Evolutionary conservation across 164 flowering plant genomes (phyloP), one percentile per base, ranked within the genome.

Genomic region (Tetrastigma voinierianum): DNA sequence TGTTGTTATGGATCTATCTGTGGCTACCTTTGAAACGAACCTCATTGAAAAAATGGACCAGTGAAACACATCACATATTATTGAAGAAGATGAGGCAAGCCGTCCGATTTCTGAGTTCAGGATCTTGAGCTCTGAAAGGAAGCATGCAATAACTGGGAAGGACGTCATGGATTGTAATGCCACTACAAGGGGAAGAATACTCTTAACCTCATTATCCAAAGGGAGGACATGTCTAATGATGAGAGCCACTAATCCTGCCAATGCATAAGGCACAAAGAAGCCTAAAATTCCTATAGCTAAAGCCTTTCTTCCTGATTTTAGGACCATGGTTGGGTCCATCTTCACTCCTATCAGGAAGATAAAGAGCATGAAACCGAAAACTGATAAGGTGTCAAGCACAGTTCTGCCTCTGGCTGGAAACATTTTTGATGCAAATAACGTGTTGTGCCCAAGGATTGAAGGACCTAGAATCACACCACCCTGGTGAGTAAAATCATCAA

Each of bases 81-180:
- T 56, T 4, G 87, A 81, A 9, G 82, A 74, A 20, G 84, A 77
- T 40, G 75, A 53, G 1, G 85, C 85, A 8, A 84, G 46, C 6
- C 81, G 83, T 4, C 87, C 87, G 5, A 84, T 68, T 53, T 84
- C 87, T 5, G 85, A 82, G 32, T 80, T 84, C 47, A 82, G 84
- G 53, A 84, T 70, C 60, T 79, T 72, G 21, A 84, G 77, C 66
- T 84, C 87, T 4, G 64, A 57, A 11, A 84, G 81, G 51, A 80
- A 72, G 75, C 76, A 67, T 51, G 75, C 77, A 19, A 82, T 43
- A 7, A 72, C n/a, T 5, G 83, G 80, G 62, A 81, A 83, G 59
- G 76, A 57, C 1, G 81, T 59, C 53, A 75, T 18, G 19, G 84
- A 81, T 32, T 58, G 72, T 20, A n/a, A 10, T 20, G 48, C 57